phyloP scores from a whole-genome alignment of 805 yeast species.

The Clavispora phyllophila region DNA sequence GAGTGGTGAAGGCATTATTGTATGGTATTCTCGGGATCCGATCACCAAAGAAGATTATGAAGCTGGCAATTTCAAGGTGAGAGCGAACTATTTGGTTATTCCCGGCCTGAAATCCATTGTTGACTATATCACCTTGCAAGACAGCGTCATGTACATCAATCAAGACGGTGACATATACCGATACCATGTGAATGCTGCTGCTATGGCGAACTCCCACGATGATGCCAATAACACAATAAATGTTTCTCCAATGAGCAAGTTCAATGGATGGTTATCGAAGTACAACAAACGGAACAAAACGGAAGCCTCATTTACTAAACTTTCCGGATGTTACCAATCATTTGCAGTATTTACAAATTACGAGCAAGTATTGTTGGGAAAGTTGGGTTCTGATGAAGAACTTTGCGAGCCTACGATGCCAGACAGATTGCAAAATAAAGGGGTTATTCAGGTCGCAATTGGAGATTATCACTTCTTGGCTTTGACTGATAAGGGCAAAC shows the following conservation, averaged over 20 bases:
- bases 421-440: conserved; percentile 39
- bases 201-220: background rate
- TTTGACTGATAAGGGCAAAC: conserved; percentile 50
- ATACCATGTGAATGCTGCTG: conserved; percentile 22
- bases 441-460: conserved; percentile 51
- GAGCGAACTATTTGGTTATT: conserved; percentile 38
- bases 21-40: conserved; percentile 44
- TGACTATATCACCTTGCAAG: conserved; percentile 56
- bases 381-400: conserved; percentile 3
- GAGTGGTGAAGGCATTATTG: conserved; percentile 47
- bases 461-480: conserved; percentile 75
- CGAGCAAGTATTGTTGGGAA: conserved; percentile 43
- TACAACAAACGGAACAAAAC: conserved; percentile 12
- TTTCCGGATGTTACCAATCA: conserved; percentile 50
- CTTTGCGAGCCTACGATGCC: conserved; percentile 26
- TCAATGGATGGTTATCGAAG: conserved; percentile 27
- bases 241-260: conserved; percentile 16
- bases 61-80: conserved; percentile 9
- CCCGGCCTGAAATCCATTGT: conserved; percentile 38
- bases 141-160: conserved; percentile 46
- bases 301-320: conserved; percentile 38
- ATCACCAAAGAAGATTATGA: conserved; percentile 17
- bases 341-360: conserved; percentile 54
- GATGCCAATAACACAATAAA: background rate
- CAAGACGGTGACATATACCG: conserved; percentile 37